These are phyloP conservation scores for Ogataea chonburiensis DNA, from an alignment of 805 yeast genomes.

Conservation along the genomic window DNA sequence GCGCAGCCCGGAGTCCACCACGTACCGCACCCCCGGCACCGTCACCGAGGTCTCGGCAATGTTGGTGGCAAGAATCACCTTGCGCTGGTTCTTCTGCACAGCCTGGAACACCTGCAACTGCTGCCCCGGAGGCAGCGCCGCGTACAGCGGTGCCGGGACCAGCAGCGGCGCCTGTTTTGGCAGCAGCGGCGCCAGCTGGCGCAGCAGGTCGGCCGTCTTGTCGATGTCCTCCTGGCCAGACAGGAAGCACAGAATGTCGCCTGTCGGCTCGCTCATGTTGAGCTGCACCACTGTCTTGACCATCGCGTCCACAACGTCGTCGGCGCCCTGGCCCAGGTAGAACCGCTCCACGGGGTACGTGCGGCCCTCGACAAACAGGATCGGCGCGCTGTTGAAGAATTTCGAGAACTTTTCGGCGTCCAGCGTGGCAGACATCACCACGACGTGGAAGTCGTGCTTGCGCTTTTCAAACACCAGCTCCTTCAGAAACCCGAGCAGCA, in stretches of 20 bases:
- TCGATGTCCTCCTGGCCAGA: constrained; percentile 99
- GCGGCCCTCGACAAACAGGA: constrained; percentile 84
- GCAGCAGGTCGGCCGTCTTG: constrained; percentile 64
- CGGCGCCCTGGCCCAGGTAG: constrained; percentile 62
- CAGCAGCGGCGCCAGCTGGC: constrained; percentile 58
- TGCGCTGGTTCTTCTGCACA: constrained; percentile 65
- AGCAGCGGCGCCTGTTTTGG: constrained; percentile 75
- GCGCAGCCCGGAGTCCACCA: constrained; percentile 87
- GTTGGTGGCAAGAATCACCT: constrained; percentile 88
- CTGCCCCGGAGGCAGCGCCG: constrained; percentile 83
- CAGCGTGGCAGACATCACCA: constrained; percentile 95
- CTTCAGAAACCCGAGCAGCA: constrained; percentile 85
- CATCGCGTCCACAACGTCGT: constrained; percentile 81
- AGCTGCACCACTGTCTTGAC: constrained; percentile 74
- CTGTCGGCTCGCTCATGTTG: constrained; percentile 74
- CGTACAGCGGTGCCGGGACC: constrained; percentile 83
- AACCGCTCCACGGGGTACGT: constrained; percentile 78
- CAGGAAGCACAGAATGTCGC: constrained; percentile 88
- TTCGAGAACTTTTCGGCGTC: constrained; percentile 84
- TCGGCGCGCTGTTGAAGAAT: constrained; percentile 80
- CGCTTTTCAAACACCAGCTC: constrained; percentile 50
- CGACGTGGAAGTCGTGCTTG: constrained; percentile 52
- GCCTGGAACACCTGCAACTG: constrained; percentile 79
- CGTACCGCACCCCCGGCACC: constrained; percentile 90
- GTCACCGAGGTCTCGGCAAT: constrained; percentile 98